phyloP scores from a whole-genome alignment of 2,329 filamentous ascomycete genomes.

The Zymoseptoria pseudotritici region DNA sequence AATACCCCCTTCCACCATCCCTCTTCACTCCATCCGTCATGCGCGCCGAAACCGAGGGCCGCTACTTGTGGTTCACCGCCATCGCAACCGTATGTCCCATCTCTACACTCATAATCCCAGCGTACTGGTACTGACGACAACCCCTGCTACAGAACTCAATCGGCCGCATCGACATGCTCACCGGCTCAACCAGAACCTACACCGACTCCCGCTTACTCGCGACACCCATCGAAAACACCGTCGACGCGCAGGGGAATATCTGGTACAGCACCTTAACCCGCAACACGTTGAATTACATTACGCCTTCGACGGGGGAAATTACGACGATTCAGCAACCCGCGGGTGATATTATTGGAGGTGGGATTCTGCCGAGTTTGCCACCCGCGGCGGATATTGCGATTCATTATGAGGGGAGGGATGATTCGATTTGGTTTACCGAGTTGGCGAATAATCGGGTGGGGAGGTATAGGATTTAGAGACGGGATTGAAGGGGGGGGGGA shows the following conservation, averaged over 20 bases:
- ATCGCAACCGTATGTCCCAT: constrained; percentile 5
- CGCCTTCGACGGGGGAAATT: constrained; percentile 12
- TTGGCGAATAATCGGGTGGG: constrained; percentile 15
- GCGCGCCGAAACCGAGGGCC: constrained; percentile 17
- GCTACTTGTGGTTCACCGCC: constrained; percentile 19
- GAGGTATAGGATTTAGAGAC: constrained; percentile 8
- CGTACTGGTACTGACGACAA: too few species aligned
- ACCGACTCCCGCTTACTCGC: constrained; percentile 13
- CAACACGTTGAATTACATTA: constrained; percentile 17
- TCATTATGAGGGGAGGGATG: constrained; percentile 12
- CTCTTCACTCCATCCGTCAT: constrained; percentile 17
- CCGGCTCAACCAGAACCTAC: constrained; percentile 10
- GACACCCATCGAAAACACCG: constrained; percentile 14
- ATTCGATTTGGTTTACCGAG: constrained; percentile 17
- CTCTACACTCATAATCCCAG: too few species aligned
- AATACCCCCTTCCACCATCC: constrained; percentile 13
- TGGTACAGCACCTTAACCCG: constrained; percentile 14
- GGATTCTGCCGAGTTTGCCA: constrained; percentile 11
- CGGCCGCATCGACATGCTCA: constrained; percentile 17
- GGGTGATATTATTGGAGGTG: constrained; percentile 1
- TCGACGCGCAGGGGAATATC: constrained; percentile 16
- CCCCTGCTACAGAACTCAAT: constrained; percentile 8
- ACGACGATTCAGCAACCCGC: constrained; percentile 14
- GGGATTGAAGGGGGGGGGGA: too few species aligned
- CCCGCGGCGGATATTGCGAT: constrained; percentile 15